Percentiles rank a stretch among this genome's conserved stretches.
phyloP scores from a whole-genome alignment of 352 stramenopile species.

The Pythium utonaiense region DNA sequence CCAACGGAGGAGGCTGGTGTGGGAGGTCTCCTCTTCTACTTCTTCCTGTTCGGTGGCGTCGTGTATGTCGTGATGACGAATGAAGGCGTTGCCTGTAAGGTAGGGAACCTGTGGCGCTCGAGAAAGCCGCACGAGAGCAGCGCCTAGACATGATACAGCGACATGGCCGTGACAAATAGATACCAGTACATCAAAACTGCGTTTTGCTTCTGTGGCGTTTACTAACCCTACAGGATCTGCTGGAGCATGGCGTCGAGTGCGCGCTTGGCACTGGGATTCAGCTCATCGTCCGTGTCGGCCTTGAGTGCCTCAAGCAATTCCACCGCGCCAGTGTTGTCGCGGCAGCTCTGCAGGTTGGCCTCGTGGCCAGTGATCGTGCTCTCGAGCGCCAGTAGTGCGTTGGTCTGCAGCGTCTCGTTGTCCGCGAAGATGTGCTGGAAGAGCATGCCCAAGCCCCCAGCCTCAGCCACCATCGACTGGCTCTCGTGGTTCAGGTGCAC shows the following conservation, averaged over 20 bases:
- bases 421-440: constrained; percentile 36
- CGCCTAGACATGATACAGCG: constrained; percentile 2
- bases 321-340: constrained; percentile 31
- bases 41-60: constrained; percentile 17
- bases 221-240: constrained; percentile 28
- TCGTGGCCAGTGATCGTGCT: constrained; percentile 46
- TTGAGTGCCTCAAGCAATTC: constrained; percentile 40
- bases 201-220: neutral
- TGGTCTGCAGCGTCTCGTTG: constrained; percentile 59
- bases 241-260: constrained; percentile 43
- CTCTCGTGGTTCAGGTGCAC: constrained; percentile 61
- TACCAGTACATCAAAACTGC: neutral
- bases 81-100: constrained; percentile 13
- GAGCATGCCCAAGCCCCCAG: constrained; percentile 56
- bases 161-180: neutral
- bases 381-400: constrained; percentile 61
- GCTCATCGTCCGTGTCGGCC: constrained; percentile 39
- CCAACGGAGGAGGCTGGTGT: neutral
- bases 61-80: constrained; percentile 24
- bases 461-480: constrained; percentile 54
- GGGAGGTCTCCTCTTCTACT: constrained; percentile 16
- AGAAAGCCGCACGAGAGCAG: constrained; percentile 10
- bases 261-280: constrained; percentile 52
- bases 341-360: constrained; percentile 47
- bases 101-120: constrained; percentile 13